Conservation (phyloP, 495 filamentous ascomycete genomes). For the Niebla homalea region DNA sequence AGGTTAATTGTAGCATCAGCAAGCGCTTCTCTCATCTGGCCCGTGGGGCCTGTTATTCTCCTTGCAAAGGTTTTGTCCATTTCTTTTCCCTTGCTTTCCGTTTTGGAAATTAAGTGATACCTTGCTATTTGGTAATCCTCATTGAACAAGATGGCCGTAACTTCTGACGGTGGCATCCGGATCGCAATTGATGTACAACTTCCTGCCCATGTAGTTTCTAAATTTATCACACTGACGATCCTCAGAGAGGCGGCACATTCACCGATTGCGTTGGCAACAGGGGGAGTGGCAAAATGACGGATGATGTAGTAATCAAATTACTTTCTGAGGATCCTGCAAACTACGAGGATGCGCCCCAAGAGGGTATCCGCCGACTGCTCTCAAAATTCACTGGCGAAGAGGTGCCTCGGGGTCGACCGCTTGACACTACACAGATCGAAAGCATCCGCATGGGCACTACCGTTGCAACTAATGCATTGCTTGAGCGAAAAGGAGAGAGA, state of each 20-base stretch:
- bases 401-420: constrained; percentile 64
- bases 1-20: neutral
- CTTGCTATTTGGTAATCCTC: neutral
- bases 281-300: constrained; percentile 41
- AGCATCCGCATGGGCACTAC: constrained; percentile 85
- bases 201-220: neutral
- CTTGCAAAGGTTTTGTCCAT: neutral
- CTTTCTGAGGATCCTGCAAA: constrained; percentile 83
- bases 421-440: constrained; percentile 77
- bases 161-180: constrained; percentile 13
- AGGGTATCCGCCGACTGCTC: constrained; percentile 83
- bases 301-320: constrained; percentile 75
- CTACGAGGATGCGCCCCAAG: constrained; percentile 77
- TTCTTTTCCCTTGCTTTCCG: neutral
- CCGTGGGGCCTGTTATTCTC: neutral
- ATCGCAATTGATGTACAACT: constrained; percentile 21
- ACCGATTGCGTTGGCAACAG: constrained; percentile 58
- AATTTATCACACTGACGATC: constrained; percentile 4
- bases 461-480: constrained; percentile 78
- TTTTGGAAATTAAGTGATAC: neutral
- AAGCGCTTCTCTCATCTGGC: neutral
- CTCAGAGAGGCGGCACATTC: constrained; percentile 54
- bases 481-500: constrained; percentile 88
- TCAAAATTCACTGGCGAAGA: constrained; percentile 63
- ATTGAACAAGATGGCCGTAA: constrained; percentile 9